Base-by-base conservation (phyloP, 305 asterid genomes). In the Rubia balearica region DNA sequence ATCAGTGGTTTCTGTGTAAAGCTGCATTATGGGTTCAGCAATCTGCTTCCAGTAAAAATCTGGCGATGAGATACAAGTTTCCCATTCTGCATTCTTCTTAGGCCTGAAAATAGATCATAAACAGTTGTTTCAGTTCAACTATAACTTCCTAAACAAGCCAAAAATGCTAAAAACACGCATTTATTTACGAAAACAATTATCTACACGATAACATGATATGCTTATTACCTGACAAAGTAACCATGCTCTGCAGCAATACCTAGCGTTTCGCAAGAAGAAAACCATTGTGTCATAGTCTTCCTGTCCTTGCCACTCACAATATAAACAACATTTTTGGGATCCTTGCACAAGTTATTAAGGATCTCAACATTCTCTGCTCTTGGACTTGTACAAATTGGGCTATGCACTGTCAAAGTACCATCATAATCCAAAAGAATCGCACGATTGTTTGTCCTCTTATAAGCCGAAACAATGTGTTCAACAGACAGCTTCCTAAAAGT, bases 31-130 rank as follows among this genome's bases (percentile, higher is more conserved):
- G 3, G 97, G 96, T 71, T 91, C 95, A 16, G 92, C 95, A 59
- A 91, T 87, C 81, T 89, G 96, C 73, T 89, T 91, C 97, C 97
- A 91, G 83, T 80, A 85, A 74, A 89, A 87, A 80, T 91, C 97
- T 63, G 81, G 83, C 24, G 75, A 84, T 2, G 89, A 73, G 67
- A 91, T 72, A 80, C 90, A 86, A 2, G 89, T 91, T 79, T 91
- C 95, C 97, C 97, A 91, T 12, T 81, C 85, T 62, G 85, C 78
- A 48, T 70, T 74, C 33, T 75, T 71, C n/a, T 78, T 85, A 61
- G 87, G 81, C 87, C 97, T 91, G 84, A 64, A 73, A 73, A 74
- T 55, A 14, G 63, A 71, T 14, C 27, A 30, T 6, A 5, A 5
- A 51, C 3, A n/a, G 19, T 14, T 19, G 51, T 33, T 61, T 60